Conservation (phyloP, 257 asterid genomes). For the Solanum virginianum region DNA sequence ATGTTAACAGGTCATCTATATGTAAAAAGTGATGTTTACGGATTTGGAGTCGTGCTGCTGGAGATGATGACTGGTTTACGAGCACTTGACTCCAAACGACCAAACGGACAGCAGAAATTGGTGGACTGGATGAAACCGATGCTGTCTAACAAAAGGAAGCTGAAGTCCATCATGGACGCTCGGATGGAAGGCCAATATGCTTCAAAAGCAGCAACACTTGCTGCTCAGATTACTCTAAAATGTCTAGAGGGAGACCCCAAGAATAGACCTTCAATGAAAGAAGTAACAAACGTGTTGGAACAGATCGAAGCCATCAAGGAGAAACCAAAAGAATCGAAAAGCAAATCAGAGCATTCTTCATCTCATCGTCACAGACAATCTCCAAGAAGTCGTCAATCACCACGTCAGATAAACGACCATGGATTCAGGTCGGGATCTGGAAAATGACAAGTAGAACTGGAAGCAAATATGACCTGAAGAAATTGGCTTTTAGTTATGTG, state of each 20-base stretch:
- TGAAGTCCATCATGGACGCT: constrained; percentile 5
- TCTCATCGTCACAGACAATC: not conserved
- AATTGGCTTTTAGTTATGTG: not conserved
- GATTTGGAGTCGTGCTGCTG: constrained; percentile 13
- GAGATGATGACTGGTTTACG: constrained; percentile 13
- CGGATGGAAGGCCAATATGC: constrained; percentile 11
- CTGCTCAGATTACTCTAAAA: constrained; percentile 9
- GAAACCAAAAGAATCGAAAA: not conserved
- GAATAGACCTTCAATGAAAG: constrained; percentile 15
- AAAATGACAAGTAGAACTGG: not conserved
- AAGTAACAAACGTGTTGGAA: constrained; percentile 4
- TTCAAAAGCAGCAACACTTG: constrained; percentile 4
- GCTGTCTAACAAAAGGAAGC: constrained; percentile 1
- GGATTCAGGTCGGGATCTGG: not conserved
- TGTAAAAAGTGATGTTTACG: constrained; percentile 12
- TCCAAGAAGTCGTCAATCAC: not conserved
- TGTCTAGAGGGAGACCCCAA: not conserved
- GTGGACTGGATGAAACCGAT: constrained; percentile 8
- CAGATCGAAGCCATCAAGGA: not conserved
- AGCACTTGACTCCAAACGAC: not conserved
- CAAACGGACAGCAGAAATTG: not conserved
- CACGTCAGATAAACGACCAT: not conserved
- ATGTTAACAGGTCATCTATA: constrained; percentile 7
- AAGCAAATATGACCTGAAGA: not conserved
- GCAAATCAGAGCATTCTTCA: not conserved